Evolutionary conservation across 306 rosid genomes (phyloP).

Genomic region (Rosa rugosa): DNA sequence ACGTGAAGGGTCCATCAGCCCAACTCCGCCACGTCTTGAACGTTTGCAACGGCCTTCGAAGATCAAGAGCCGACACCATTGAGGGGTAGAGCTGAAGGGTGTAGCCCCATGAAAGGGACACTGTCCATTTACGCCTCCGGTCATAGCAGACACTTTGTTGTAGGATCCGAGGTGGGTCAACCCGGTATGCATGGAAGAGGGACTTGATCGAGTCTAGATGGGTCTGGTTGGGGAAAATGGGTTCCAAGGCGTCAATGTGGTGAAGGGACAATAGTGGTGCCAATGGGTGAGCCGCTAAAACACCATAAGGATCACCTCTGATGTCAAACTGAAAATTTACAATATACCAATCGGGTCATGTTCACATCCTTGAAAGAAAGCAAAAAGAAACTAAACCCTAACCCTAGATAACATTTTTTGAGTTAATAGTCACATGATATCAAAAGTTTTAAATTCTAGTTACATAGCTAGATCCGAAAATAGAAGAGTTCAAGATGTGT

Average conservation of each 20-base stretch:
- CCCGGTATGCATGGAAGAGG: constrained; percentile 54
- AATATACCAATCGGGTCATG: constrained; percentile 1
- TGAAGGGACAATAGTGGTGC: constrained; percentile 86
- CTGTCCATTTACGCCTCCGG: constrained; percentile 54
- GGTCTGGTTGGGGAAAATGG: constrained; percentile 60
- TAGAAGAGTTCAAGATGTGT: too few species aligned
- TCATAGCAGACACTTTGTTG: constrained; percentile 80
- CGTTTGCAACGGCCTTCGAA: constrained; percentile 69
- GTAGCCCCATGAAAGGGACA: constrained; percentile 91
- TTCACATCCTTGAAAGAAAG: neutral
- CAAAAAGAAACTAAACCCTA: neutral
- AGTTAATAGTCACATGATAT: neutral
- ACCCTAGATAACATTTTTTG: neutral
- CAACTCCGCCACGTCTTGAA: constrained; percentile 81
- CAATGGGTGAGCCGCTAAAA: constrained; percentile 86
- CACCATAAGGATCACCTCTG: constrained; percentile 66
- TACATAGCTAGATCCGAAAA: too few species aligned
- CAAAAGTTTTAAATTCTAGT: neutral
- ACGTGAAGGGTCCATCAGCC: constrained; percentile 76
- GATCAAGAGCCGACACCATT: constrained; percentile 48
- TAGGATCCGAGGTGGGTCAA: constrained; percentile 65
- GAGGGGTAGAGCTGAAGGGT: constrained; percentile 63
- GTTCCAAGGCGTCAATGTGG: constrained; percentile 62
- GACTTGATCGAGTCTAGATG: constrained; percentile 44
- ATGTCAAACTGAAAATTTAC: constrained; percentile 66